Base-by-base conservation (phyloP, 2,329 filamentous ascomycete genomes). In the Calonectria multiphialidica region DNA sequence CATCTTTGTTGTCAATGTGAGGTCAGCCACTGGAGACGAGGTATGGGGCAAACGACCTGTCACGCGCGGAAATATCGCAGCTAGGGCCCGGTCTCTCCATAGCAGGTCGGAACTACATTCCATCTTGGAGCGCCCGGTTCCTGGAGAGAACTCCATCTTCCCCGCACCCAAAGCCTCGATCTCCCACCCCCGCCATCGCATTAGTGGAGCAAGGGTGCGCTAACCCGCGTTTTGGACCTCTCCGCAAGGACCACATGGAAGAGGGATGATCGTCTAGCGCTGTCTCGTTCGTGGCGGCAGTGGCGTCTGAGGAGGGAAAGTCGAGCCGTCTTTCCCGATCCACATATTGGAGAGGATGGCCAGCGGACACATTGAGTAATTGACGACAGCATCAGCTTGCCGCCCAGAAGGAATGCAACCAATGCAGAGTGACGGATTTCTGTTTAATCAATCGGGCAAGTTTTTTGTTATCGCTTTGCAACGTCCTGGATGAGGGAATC, bases 261-360 rank as follows among this genome's bases (percentile, higher is more conserved):
- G 53, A n/a, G n/a, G n/a, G 33, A 23, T 33, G 33, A 35, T 40
- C 5, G 33, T 40, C 33, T 57, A 57, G 53, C 53, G 53, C 21
- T n/a, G 33, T 40, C n/a, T 57, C n/a, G 33, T 23, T 15, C 33
- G 21, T 40, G 53, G 53, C 53, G 15, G 33, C 40, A 16, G 53
- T 33, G 37, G 57, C 28, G 25, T 5, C 16, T 23, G 3, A 16
- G 25, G 28, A 23, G 40, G 61, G 62, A 50, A 66, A 66, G 62
- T 66, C 62, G 62, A 66, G 62, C 62, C 62, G 62, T 47, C 30
- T 50, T 66, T 42, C 62, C 62, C 6, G 10, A 53, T 45, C 44
- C n/a, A 45, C 42, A 4, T 21, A 28, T 18, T 23, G 13, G 21
- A 25, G 5, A 15, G n/a, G 8, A 13, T 25, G 33, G 1, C n/a